A percentile compares a stretch with the other conserved stretches of the same genome.
phyloP scores from a whole-genome alignment of 306 rosid genomes.

The Astragalus membranaceus region DNA sequence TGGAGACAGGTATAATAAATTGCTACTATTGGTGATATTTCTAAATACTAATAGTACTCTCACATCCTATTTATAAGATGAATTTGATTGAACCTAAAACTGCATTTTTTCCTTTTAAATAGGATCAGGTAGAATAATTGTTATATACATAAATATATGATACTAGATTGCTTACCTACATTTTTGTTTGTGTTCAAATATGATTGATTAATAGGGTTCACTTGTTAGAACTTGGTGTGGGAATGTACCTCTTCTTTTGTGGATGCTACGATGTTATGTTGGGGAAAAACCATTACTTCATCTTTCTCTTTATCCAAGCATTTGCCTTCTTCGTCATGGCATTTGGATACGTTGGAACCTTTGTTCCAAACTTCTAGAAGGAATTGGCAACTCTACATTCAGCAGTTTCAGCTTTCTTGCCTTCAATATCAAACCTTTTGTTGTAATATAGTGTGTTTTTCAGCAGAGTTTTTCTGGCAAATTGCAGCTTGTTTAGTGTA shows the following conservation, averaged over 20 bases:
- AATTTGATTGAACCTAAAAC: too few species aligned
- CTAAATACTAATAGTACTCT: neutral
- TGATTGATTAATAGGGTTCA: slow-evolving; percentile 44
- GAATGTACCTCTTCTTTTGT: slow-evolving; percentile 63
- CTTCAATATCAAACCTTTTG: neutral
- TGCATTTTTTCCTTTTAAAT: too few species aligned
- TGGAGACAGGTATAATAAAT: slow-evolving; percentile 67
- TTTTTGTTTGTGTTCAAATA: slow-evolving; percentile 9
- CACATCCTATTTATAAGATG: too few species aligned
- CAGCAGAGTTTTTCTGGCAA: slow-evolving; percentile 25
- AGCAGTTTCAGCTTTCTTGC: slow-evolving; percentile 11
- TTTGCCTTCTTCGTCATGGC: slow-evolving; percentile 70
- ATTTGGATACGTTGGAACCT: slow-evolving; percentile 83
- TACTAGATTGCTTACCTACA: neutral
- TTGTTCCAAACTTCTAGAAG: slow-evolving; percentile 56
- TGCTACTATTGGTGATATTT: neutral
- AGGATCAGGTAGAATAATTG: too few species aligned
- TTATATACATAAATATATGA: too few species aligned
- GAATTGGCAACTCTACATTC: slow-evolving; percentile 26
- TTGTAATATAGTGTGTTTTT: slow-evolving; percentile 30
- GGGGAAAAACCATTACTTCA: slow-evolving; percentile 72
- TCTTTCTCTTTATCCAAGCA: slow-evolving; percentile 73
- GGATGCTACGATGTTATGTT: slow-evolving; percentile 65
- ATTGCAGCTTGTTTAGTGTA: slow-evolving; percentile 31
- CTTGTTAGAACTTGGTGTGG: slow-evolving; percentile 68